These are phyloP conservation scores for Naganishia onofrii DNA, from an alignment of 768 basidiomycete genomes.

Conservation along the genomic window DNA sequence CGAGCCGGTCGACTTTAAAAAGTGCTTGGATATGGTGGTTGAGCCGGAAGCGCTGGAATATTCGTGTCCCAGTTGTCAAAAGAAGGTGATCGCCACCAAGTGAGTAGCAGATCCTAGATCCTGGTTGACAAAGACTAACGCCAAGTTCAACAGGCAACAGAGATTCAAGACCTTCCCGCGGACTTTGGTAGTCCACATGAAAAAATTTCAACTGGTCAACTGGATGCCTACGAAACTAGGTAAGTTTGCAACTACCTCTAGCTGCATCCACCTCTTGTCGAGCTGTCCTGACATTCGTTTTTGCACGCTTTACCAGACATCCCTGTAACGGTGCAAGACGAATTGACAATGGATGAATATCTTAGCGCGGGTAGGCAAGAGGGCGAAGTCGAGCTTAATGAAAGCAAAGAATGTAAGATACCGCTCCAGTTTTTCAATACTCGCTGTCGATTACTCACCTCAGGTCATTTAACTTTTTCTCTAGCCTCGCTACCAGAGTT, in stretches of 20 bases:
- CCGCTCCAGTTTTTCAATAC: conserved; percentile 15
- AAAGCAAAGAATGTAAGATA: conserved; percentile 54
- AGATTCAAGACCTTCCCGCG: conserved; percentile 84
- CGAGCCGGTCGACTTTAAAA: conserved; percentile 32
- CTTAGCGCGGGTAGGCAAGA: conserved; percentile 69
- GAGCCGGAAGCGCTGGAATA: conserved; percentile 73
- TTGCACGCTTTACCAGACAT: conserved; percentile 61
- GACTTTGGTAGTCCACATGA: conserved; percentile 80
- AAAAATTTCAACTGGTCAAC: conserved; percentile 89
- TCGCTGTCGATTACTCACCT: conserved; percentile 26
- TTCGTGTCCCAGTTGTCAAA: conserved; percentile 69
- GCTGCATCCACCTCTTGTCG: too few relatives aligned
- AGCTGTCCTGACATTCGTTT: not conserved
- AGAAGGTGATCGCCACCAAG: conserved; percentile 70
- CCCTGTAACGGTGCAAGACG: conserved; percentile 69
- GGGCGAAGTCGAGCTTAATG: conserved; percentile 68
- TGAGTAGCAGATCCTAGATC: conserved; percentile 52
- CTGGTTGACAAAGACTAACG: not conserved
- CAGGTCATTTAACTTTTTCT: conserved; percentile 6
- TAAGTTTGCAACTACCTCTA: conserved; percentile 43
- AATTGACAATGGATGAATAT: conserved; percentile 66
- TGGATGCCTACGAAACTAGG: conserved; percentile 97
- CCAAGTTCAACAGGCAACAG: conserved; percentile 58
- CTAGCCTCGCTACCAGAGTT: conserved; percentile 61
- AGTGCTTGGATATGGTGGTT: conserved; percentile 56